Base-by-base conservation (phyloP, 495 filamentous ascomycete genomes). In the Penicillium ucsense region DNA sequence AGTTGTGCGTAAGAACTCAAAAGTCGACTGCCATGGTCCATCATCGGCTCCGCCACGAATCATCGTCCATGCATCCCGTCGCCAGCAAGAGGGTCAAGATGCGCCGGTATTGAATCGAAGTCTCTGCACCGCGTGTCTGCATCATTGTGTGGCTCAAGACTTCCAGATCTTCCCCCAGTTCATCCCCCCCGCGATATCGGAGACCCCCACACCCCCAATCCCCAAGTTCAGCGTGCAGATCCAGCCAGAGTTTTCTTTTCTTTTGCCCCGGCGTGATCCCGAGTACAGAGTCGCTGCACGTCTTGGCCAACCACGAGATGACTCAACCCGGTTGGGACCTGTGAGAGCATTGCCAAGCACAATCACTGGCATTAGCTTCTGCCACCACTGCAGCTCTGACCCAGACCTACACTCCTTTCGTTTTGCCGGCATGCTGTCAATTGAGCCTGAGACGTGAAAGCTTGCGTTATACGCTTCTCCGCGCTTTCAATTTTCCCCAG, bases 381-480 rank as follows among this genome's bases (percentile, higher is more conserved):
- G 11, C 41, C 41, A 37, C 34, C 38, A 35, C n/a, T n/a, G 30
- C 42, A 49, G 45, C 43, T 36, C 30, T 48, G 43, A 41, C 53
- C 28, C 50, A 5, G 12, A 49, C 31, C 8, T 27, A 7, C 4
- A 36, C 48, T 45, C 31, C 32, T 43, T 49, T 52, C 49, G 55
- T 58, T 58, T 58, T 58, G 43, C 55, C 55, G 54, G 46, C 40
- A 36, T 43, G 30, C n/a, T 3, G 8, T 43, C 20, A 4, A n/a
- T 36, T 34, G 31, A 27, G 31, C 10, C 31, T 38, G 27, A 2
- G 11, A 9, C 38, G 38, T 35, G n/a, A 38, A 50, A 39, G 32
- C 12, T 33, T 46, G 49, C 32, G 49, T 38, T 62, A 60, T 61
- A 50, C 50, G 20, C 47, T 63, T 63, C 57, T 63, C 60, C 57